Conservation (phyloP, 164 flowering plant species). For the Platanus orientalis region DNA sequence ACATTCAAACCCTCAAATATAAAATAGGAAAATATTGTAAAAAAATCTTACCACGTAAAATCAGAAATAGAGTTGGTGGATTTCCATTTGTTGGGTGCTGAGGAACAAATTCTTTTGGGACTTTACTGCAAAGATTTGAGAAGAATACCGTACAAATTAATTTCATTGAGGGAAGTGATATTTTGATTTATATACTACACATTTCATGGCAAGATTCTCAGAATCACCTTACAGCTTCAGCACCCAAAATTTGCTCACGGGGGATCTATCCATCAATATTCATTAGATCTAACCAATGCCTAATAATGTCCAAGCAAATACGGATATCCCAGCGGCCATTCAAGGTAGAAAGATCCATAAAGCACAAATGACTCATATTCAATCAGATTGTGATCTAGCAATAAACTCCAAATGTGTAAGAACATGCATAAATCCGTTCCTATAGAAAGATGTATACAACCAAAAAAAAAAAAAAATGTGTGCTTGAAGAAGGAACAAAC, state of each 20-base stretch:
- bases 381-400: neutral
- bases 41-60: constrained; percentile 54
- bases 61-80: constrained; percentile 89
- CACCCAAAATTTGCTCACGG: constrained; percentile 94
- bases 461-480: neutral
- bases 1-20: too few species aligned
- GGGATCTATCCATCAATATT: constrained; percentile 99
- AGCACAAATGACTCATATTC: constrained; percentile 4
- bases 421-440: neutral
- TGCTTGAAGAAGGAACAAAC: neutral
- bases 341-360: constrained; percentile 12
- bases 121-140: constrained; percentile 59
- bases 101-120: constrained; percentile 86
- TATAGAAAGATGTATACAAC: neutral
- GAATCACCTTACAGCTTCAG: constrained; percentile 91
- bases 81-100: constrained; percentile 91
- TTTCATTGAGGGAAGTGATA: neutral
- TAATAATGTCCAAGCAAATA: constrained; percentile 83
- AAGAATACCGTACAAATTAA: neutral
- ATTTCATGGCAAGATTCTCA: neutral
- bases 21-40: neutral
- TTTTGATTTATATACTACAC: neutral
- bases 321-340: constrained; percentile 91
- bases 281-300: constrained; percentile 97
- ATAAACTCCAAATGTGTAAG: neutral